These are phyloP conservation scores for Allomyces macrogynus DNA, from an alignment of 192 early-diverging fungal genomes.

Conservation along the genomic window DNA sequence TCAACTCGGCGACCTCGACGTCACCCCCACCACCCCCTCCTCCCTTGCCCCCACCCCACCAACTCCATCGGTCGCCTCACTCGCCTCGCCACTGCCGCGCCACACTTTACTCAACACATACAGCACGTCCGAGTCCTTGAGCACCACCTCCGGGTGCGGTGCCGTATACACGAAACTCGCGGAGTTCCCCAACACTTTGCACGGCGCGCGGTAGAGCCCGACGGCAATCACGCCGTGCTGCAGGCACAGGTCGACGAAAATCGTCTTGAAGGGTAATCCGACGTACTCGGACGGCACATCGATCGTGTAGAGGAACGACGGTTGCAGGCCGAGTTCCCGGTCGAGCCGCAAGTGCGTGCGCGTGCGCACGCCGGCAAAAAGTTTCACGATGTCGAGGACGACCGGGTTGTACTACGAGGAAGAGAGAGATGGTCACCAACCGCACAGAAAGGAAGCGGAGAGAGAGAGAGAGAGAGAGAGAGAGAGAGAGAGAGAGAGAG, in stretches of 20 bases:
- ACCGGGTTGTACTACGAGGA: not conserved
- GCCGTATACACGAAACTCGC: not conserved
- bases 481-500: too few relatives aligned
- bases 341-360: not conserved
- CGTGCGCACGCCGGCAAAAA: not conserved
- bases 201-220: not conserved
- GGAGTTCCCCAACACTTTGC: not conserved
- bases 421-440: too few relatives aligned
- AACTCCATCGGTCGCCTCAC: too few relatives aligned
- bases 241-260: not conserved
- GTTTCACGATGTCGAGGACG: not conserved
- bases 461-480: too few relatives aligned
- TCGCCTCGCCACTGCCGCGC: not conserved
- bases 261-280: not conserved
- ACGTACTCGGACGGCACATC: not conserved
- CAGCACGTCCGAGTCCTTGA: not conserved
- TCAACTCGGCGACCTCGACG: too few relatives aligned
- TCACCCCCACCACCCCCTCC: too few relatives aligned
- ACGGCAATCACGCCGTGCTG: not conserved
- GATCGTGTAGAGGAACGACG: not conserved
- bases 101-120: not conserved
- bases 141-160: not conserved
- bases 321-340: not conserved
- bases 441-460: too few relatives aligned
- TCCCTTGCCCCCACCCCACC: too few relatives aligned